Evolutionary conservation across 1,284 basidiomycete genomes (phyloP).

Genomic region (Somion occarium): DNA sequence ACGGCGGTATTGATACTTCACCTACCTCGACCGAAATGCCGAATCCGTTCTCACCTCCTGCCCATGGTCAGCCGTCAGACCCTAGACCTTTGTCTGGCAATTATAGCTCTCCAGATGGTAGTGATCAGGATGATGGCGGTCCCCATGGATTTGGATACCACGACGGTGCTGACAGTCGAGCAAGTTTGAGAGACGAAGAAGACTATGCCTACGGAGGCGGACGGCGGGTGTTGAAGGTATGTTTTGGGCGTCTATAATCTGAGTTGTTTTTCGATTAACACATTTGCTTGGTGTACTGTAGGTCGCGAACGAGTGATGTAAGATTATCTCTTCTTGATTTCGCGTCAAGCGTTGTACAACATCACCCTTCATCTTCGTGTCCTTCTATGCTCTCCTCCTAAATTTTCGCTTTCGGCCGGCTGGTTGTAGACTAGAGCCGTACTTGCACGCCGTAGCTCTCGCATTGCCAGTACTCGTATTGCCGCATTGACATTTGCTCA

Average conservation of each 20-base stretch:
- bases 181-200: constrained; percentile 32
- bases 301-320: constrained; percentile 35
- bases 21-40: constrained; percentile 3
- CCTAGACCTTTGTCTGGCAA: constrained; percentile 17
- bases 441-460: not conserved
- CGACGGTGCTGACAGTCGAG: constrained; percentile 19
- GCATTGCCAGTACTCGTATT: not conserved
- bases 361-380: not conserved
- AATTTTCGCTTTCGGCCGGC: not conserved
- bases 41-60: constrained; percentile 10
- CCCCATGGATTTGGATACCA: constrained; percentile 5
- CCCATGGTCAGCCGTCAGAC: constrained; percentile 10
- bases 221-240: constrained; percentile 41
- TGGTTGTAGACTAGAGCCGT: not conserved
- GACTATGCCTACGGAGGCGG: constrained; percentile 33
- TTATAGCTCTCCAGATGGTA: constrained; percentile 23
- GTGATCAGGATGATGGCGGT: constrained; percentile 23
- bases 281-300: constrained; percentile 15
- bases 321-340: not conserved
- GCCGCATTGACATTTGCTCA: not conserved
- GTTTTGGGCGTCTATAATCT: not conserved
- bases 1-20: constrained; percentile 11
- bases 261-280: not conserved
- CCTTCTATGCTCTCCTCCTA: not conserved
- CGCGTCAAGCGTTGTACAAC: not conserved